Conservation (phyloP, 352 stramenopile genomes). For the Pythium periplocum region DNA sequence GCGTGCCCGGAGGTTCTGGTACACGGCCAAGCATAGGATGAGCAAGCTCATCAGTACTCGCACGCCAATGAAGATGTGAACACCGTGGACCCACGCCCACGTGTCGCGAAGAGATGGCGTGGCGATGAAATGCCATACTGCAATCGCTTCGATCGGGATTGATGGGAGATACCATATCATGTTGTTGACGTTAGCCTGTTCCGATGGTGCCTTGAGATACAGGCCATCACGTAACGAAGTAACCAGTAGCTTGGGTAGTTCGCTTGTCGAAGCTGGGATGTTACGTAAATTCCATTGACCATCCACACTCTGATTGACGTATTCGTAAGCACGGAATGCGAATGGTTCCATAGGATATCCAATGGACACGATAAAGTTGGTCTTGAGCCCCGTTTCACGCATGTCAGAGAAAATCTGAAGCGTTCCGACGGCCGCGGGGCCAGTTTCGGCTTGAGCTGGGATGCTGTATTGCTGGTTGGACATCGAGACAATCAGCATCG, state of each 20-base stretch:
- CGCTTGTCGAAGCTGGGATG: slow-evolving; percentile 1
- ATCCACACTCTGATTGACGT: slow-evolving; percentile 4
- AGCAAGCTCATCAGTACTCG: slow-evolving; percentile 8
- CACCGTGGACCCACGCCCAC: slow-evolving; percentile 17
- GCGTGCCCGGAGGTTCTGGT: slow-evolving; percentile 5
- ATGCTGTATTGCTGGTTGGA: not conserved
- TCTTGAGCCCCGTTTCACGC: not conserved
- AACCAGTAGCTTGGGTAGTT: slow-evolving; percentile 5
- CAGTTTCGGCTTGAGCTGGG: not conserved
- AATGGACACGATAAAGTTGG: slow-evolving; percentile 7
- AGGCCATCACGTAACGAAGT: slow-evolving; percentile 12
- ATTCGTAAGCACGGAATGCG: slow-evolving; percentile 6
- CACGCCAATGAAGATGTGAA: slow-evolving; percentile 18
- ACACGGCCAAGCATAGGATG: slow-evolving; percentile 12
- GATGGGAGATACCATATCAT: slow-evolving; percentile 6
- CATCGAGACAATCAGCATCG: not conserved
- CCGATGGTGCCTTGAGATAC: slow-evolving; percentile 12
- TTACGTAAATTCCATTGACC: slow-evolving; percentile 8
- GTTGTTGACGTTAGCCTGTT: slow-evolving; percentile 21
- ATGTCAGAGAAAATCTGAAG: not conserved
- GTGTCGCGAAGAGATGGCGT: slow-evolving; percentile 11
- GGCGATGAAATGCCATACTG: slow-evolving; percentile 2
- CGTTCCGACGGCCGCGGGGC: not conserved
- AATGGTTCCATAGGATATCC: slow-evolving; percentile 13
- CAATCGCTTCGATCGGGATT: not conserved